A percentile compares a stretch with the other conserved stretches of the same genome.
phyloP scores from a whole-genome alignment of 345 rosid species.

The Linum trigynum region DNA sequence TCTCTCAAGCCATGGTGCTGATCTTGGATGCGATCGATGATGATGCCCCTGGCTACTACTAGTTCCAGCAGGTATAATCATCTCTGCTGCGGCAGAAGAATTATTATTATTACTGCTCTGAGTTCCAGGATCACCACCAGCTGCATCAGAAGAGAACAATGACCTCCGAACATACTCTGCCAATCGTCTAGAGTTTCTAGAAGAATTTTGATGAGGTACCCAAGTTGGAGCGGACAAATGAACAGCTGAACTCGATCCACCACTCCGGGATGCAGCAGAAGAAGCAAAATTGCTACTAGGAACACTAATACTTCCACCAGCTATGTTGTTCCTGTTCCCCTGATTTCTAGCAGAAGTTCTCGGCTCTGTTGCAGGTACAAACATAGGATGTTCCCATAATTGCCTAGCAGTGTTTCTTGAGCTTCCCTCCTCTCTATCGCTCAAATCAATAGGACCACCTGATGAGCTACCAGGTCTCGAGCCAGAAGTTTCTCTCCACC shows the following conservation, averaged over 20 bases:
- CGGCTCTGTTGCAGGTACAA: slow-evolving; percentile 39
- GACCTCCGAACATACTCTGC: slow-evolving; percentile 68
- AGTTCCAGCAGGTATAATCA: slow-evolving; percentile 37
- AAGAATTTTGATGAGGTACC: slow-evolving; percentile 43
- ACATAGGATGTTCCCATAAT: slow-evolving; percentile 41
- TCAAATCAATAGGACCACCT: slow-evolving; percentile 22
- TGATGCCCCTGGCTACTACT: slow-evolving; percentile 32
- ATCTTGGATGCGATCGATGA: slow-evolving; percentile 40
- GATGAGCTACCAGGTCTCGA: slow-evolving; percentile 32
- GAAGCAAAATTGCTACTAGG: slow-evolving; percentile 29
- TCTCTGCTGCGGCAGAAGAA: slow-evolving; percentile 33
- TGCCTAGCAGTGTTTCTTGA: slow-evolving; percentile 35
- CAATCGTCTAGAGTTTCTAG: slow-evolving; percentile 47
- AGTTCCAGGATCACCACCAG: slow-evolving; percentile 37
- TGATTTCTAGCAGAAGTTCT: slow-evolving; percentile 31
- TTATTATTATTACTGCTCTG: slow-evolving; percentile 28
- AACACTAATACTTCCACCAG: slow-evolving; percentile 23
- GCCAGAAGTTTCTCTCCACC: slow-evolving; percentile 46
- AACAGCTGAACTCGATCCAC: slow-evolving; percentile 29
- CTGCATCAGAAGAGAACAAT: slow-evolving; percentile 33
- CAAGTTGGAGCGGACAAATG: slow-evolving; percentile 38
- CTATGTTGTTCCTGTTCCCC: slow-evolving; percentile 20
- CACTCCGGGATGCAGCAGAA: slow-evolving; percentile 32
- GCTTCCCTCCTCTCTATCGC: slow-evolving; percentile 38
- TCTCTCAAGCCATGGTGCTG: slow-evolving; percentile 45